phyloP scores from a whole-genome alignment of 495 filamentous ascomycete genomes.

The Neurospora sp. region DNA sequence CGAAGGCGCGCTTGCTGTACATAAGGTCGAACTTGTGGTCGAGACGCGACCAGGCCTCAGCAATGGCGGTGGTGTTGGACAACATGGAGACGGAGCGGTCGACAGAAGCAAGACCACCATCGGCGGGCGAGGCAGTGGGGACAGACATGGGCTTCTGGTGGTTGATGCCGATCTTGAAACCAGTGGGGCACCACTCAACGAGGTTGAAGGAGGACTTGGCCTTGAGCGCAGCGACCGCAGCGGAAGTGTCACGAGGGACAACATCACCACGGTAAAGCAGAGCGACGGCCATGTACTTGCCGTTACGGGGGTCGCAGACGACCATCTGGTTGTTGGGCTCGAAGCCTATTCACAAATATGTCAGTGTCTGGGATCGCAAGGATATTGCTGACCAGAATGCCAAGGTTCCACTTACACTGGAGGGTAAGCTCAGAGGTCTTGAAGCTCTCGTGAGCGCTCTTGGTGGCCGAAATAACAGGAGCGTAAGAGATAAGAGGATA shows the following conservation, averaged over 20 bases:
- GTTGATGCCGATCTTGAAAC: constrained; percentile 92
- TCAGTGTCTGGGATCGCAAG: not conserved
- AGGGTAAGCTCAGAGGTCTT: constrained; percentile 80
- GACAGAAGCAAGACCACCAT: constrained; percentile 69
- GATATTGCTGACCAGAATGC: not conserved
- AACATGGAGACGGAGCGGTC: constrained; percentile 85
- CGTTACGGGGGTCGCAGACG: constrained; percentile 81
- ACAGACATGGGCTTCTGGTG: constrained; percentile 78
- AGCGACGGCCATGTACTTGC: constrained; percentile 92
- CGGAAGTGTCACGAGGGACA: constrained; percentile 73
- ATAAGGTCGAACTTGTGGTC: constrained; percentile 95
- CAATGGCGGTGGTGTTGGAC: constrained; percentile 84
- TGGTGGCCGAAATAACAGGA: constrained; percentile 70
- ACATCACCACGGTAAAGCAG: constrained; percentile 86
- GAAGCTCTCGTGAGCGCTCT: constrained; percentile 85
- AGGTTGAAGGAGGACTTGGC: constrained; percentile 83
- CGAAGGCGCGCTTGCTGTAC: constrained; percentile 92
- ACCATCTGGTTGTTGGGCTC: constrained; percentile 97
- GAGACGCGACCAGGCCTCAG: constrained; percentile 80
- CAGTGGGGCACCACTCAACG: constrained; percentile 93
- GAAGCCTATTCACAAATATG: constrained; percentile 43
- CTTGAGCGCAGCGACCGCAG: constrained; percentile 72
- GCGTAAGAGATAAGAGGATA: constrained; percentile 87
- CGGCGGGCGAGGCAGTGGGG: constrained; percentile 45
- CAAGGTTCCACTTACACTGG: constrained; percentile 52